Conservation (phyloP, 768 basidiomycete species). For the Mycena latifolia region DNA sequence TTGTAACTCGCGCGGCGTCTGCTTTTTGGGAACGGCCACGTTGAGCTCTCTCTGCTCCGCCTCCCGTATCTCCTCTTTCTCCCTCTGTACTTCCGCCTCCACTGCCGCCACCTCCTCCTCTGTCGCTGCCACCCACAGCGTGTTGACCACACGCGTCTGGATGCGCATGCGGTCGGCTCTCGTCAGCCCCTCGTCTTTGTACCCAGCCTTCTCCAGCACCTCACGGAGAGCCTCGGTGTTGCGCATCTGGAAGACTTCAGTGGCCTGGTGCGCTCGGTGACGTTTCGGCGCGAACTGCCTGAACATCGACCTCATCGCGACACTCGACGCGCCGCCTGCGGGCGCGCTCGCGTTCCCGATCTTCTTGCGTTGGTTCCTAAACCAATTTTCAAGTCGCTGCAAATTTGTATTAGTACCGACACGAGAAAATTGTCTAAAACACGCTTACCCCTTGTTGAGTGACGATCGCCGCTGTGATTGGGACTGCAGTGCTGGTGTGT, state of each 20-base stretch:
- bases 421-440: no score
- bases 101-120: neutral
- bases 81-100: neutral
- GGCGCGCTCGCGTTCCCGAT: neutral
- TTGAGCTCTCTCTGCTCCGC: neutral
- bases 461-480: neutral
- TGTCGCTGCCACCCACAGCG: neutral
- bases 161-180: neutral
- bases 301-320: no score
- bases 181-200: neutral
- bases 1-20: neutral
- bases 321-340: neutral
- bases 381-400: conserved; percentile 20
- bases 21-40: no score
- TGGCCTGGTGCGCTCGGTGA: conserved; percentile 1
- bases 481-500: no score
- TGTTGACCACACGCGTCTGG: conserved; percentile 1
- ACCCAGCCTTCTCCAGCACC: neutral
- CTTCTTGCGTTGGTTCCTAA: conserved; percentile 5
- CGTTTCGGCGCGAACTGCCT: neutral
- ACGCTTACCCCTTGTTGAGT: neutral
- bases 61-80: neutral
- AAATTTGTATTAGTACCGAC: neutral
- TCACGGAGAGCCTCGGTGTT: neutral
- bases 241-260: conserved; percentile 9